Conservation (phyloP, 345 rosid genomes). For the Eucalyptus pauciflora region DNA sequence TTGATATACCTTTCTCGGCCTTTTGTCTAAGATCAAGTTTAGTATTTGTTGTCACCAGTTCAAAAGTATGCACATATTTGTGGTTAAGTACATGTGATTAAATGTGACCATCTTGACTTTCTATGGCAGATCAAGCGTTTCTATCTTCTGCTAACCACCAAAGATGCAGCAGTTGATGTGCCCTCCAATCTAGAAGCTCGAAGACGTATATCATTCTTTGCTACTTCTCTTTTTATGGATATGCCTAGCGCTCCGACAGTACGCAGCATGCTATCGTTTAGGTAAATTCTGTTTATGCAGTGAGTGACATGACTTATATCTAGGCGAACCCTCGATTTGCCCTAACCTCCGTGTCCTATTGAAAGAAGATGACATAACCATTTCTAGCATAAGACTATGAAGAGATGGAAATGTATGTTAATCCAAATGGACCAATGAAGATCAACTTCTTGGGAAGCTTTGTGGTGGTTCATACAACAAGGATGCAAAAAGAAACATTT, state of each 20-base stretch:
- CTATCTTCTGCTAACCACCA: conserved; percentile 61
- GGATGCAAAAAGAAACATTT: neutral
- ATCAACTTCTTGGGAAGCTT: neutral
- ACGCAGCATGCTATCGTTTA: conserved; percentile 86
- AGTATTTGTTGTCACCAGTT: neutral
- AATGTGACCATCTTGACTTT: conserved; percentile 1
- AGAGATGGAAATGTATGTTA: neutral
- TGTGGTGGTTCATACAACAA: neutral
- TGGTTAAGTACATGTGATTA: neutral
- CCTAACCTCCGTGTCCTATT: neutral
- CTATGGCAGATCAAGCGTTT: conserved; percentile 66
- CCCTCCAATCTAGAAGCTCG: conserved; percentile 83
- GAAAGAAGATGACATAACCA: neutral
- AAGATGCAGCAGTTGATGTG: conserved; percentile 84
- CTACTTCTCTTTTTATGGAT: conserved; percentile 91
- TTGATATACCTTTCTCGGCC: neutral
- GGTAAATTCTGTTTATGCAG: conserved; percentile 23
- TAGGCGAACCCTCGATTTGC: neutral
- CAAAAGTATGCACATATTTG: neutral
- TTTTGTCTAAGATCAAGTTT: neutral
- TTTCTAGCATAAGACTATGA: neutral
- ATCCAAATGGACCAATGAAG: neutral
- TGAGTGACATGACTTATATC: neutral
- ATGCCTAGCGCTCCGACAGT: conserved; percentile 89
- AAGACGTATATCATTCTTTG: conserved; percentile 85